These are phyloP conservation scores for Schwanniomyces vanrijiae DNA, from an alignment of 805 yeast species.

Conservation along the genomic window DNA sequence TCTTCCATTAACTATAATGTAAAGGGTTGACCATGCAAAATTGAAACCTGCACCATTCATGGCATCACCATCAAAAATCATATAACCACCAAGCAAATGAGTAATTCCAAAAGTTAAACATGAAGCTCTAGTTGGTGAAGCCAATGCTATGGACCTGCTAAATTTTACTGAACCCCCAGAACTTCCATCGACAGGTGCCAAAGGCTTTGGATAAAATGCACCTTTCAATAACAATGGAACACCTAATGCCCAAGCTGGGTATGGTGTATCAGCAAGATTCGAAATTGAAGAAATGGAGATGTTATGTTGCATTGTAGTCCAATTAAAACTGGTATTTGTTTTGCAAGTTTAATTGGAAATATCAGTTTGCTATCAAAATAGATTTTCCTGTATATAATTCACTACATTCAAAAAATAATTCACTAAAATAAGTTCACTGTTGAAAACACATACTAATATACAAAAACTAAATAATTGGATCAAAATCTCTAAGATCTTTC, in stretches of 20 bases:
- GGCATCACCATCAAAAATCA: constrained; percentile 74
- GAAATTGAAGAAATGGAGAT: not conserved
- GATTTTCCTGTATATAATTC: not conserved
- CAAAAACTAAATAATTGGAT: constrained; percentile 6
- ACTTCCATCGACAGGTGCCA: constrained; percentile 12
- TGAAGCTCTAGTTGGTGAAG: constrained; percentile 38
- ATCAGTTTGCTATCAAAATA: not conserved
- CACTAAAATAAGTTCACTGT: not conserved
- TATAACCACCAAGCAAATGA: constrained; percentile 66
- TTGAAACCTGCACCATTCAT: constrained; percentile 79
- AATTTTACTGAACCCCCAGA: constrained; percentile 19
- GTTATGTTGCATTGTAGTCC: not conserved
- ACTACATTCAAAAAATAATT: not conserved
- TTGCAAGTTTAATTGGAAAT: not conserved
- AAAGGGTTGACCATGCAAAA: constrained; percentile 79
- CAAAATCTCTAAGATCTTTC: constrained; percentile 36
- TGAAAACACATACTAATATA: constrained; percentile 8
- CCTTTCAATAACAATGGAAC: constrained; percentile 16
- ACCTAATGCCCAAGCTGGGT: constrained; percentile 20
- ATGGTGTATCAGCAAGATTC: constrained; percentile 13
- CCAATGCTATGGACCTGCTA: constrained; percentile 14
- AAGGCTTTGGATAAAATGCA: constrained; percentile 10
- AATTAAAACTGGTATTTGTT: not conserved
- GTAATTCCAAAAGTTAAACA: constrained; percentile 62
- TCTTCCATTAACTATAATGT: constrained; percentile 68